Evolutionary conservation across 1,284 basidiomycete genomes (phyloP).

Genomic region (Boletus smithii): DNA sequence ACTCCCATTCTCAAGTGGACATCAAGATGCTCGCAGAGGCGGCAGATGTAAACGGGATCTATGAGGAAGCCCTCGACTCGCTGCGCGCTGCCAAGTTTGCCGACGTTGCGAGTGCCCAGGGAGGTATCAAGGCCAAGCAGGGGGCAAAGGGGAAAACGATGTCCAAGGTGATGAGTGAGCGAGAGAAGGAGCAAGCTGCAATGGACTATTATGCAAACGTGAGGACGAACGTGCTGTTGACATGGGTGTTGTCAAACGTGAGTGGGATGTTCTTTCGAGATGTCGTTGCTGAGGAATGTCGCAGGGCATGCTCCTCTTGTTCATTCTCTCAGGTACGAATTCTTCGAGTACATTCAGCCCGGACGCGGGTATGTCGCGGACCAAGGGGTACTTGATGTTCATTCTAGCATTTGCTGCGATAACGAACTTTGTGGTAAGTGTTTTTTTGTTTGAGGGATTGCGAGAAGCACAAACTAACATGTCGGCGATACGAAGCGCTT

Average conservation of each 20-base stretch:
- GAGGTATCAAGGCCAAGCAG: slow-evolving; percentile 12
- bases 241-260: slow-evolving; percentile 85
- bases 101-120: slow-evolving; percentile 15
- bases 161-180: slow-evolving; percentile 36
- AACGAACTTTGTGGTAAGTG: slow-evolving; percentile 60
- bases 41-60: slow-evolving; percentile 84
- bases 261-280: slow-evolving; percentile 25
- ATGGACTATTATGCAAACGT: slow-evolving; percentile 90
- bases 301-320: slow-evolving; percentile 71
- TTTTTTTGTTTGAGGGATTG: not conserved
- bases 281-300: not conserved
- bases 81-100: slow-evolving; percentile 68
- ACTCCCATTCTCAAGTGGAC: slow-evolving; percentile 80
- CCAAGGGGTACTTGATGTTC: slow-evolving; percentile 76
- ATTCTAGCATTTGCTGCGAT: slow-evolving; percentile 78
- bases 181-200: slow-evolving; percentile 71
- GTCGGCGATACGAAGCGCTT: slow-evolving; percentile 44
- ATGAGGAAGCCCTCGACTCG: slow-evolving; percentile 85
- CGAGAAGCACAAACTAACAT: not conserved
- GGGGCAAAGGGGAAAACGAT: slow-evolving; percentile 24
- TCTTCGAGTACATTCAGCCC: slow-evolving; percentile 62
- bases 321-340: slow-evolving; percentile 69
- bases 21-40: slow-evolving; percentile 85
- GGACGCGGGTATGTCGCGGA: slow-evolving; percentile 49
- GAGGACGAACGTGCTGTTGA: slow-evolving; percentile 85